Evolutionary conservation across 2,329 filamentous ascomycete genomes (phyloP).

Genomic region (Nothophoma quercina): DNA sequence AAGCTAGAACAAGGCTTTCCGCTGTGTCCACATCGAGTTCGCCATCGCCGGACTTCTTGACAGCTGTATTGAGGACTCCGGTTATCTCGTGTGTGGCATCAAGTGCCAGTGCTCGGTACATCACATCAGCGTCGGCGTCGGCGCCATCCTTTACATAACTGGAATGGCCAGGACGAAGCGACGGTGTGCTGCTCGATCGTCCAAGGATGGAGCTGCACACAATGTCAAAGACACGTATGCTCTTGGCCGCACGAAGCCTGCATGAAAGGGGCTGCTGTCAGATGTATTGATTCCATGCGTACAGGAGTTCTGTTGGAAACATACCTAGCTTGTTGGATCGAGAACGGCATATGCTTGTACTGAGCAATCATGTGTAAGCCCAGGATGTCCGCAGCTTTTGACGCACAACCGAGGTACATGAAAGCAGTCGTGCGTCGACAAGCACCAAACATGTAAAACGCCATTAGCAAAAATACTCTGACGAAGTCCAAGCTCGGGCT

Average conservation of each 20-base stretch:
- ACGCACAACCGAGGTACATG: constrained; percentile 69
- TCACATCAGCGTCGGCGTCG: not conserved
- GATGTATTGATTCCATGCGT: not conserved
- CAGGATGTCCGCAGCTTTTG: constrained; percentile 64
- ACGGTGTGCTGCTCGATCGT: constrained; percentile 47
- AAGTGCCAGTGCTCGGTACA: constrained; percentile 22
- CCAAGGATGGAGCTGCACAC: constrained; percentile 60
- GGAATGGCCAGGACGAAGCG: constrained; percentile 19
- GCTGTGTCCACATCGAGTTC: constrained; percentile 17
- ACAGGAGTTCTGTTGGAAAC: not conserved
- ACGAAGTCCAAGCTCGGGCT: constrained; percentile 63
- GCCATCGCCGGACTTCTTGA: constrained; percentile 18
- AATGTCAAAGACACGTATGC: constrained; percentile 57
- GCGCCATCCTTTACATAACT: constrained; percentile 14
- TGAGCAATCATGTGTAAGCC: constrained; percentile 48
- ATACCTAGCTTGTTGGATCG: constrained; percentile 22
- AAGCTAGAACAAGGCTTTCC: constrained; percentile 21
- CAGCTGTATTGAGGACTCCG: constrained; percentile 20
- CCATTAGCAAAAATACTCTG: constrained; percentile 62
- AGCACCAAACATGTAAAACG: constrained; percentile 66
- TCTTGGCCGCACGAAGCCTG: constrained; percentile 57
- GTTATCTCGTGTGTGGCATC: constrained; percentile 37
- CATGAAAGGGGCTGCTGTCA: not conserved
- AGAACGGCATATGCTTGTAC: constrained; percentile 26
- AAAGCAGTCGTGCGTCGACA: constrained; percentile 68